phyloP scores from a whole-genome alignment of 75 land plant genomes.

The Selaginella tamariscina region DNA sequence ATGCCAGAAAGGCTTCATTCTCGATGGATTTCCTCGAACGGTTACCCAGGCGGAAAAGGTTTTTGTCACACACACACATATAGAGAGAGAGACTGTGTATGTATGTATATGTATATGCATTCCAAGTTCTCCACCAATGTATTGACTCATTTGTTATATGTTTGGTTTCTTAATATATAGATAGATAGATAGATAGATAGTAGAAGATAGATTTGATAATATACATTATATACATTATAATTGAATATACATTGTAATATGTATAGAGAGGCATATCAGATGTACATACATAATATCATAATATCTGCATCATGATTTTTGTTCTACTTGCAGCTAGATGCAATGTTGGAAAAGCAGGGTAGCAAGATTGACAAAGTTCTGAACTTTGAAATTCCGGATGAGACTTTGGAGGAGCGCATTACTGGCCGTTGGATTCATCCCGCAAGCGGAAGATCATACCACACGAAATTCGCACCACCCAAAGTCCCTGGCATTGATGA shows the following conservation, averaged over 20 bases:
- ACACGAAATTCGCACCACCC: conserved; percentile 89
- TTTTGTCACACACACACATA: not conserved
- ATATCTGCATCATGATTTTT: not conserved
- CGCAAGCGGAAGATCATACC: conserved; percentile 74
- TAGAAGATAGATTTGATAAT: too few species aligned
- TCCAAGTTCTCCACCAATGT: not conserved
- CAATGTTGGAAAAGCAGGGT: conserved; percentile 66
- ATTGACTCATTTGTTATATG: too few species aligned
- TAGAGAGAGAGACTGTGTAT: not conserved
- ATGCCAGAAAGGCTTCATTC: conserved; percentile 89
- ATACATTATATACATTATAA: too few species aligned
- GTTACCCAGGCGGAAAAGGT: conserved; percentile 92
- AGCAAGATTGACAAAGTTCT: conserved; percentile 65
- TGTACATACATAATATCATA: too few species aligned
- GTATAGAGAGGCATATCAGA: too few species aligned
- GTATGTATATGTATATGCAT: not conserved
- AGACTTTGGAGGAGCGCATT: conserved; percentile 82
- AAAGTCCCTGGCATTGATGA: conserved; percentile 83
- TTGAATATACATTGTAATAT: too few species aligned
- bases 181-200: too few species aligned
- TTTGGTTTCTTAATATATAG: too few species aligned
- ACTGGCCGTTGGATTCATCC: conserved; percentile 97
- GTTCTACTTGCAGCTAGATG: conserved; percentile 53
- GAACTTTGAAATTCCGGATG: conserved; percentile 72
- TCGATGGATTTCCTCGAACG: conserved; percentile 95